phyloP scores from a whole-genome alignment of 208 protist species.

The Trypanosoma cruzi region DNA sequence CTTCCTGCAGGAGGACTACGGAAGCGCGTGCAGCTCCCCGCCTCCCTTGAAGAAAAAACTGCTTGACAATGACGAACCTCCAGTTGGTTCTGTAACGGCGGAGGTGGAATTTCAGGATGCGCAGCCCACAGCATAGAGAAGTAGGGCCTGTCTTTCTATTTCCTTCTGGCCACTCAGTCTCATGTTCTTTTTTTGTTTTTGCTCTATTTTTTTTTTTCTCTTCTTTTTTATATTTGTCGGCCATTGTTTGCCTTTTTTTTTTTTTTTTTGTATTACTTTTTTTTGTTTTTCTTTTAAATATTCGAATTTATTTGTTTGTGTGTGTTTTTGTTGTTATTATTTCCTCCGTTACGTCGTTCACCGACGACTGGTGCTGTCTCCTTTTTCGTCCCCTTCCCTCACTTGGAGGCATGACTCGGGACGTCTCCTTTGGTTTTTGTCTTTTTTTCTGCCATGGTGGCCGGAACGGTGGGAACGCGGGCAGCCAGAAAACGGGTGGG shows the following conservation, averaged over 20 bases:
- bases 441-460: constrained; percentile 2
- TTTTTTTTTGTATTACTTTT: no score
- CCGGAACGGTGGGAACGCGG: neutral
- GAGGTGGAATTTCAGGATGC: neutral
- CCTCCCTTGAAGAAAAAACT: constrained; percentile 22
- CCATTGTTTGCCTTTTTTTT: no score
- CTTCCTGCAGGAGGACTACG: constrained; percentile 43
- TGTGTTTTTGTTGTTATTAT: no score
- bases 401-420: no score
- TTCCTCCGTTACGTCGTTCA: no score
- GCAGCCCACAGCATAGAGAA: constrained; percentile 4
- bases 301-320: no score
- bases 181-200: neutral
- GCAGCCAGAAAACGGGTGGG: neutral
- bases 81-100: neutral
- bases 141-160: neutral
- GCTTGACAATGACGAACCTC: neutral
- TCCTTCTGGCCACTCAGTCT: neutral
- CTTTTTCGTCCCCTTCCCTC: no score
- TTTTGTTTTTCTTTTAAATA: no score
- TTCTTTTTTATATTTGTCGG: no score
- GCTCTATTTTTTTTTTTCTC: neutral
- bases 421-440: no score
- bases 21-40: constrained; percentile 20
- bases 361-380: no score